Conservation (phyloP, 441 rosid genomes). For the Adansonia gregorii region DNA sequence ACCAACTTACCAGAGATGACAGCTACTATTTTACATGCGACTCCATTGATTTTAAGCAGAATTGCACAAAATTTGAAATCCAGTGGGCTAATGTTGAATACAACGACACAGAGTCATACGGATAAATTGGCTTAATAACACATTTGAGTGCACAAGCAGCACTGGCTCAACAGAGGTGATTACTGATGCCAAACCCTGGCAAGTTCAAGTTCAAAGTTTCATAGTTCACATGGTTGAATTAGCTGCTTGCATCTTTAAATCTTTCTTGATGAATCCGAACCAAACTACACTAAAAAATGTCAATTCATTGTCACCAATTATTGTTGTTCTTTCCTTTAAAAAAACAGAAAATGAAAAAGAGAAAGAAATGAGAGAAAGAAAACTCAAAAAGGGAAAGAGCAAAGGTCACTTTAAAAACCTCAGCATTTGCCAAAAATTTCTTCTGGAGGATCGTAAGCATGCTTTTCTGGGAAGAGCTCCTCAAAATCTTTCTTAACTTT, state of each 20-base stretch:
- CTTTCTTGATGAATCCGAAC: neutral
- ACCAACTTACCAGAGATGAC: neutral
- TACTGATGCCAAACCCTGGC: neutral
- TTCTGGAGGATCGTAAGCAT: conserved; percentile 92
- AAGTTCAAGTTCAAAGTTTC: neutral
- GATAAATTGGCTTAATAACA: neutral
- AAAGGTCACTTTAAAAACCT: conserved; percentile 35
- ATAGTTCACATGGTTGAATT: neutral
- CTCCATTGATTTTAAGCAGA: no score
- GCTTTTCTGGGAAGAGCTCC: conserved; percentile 90
- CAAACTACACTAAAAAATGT: conserved; percentile 9
- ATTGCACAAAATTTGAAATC: no score
- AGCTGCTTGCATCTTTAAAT: conserved; percentile 8
- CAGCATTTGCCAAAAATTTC: conserved; percentile 87
- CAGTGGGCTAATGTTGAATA: no score
- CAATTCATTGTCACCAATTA: neutral
- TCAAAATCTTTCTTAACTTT: conserved; percentile 92
- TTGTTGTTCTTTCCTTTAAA: neutral
- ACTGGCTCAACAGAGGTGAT: neutral
- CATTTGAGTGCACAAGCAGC: conserved; percentile 5
- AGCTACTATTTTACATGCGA: neutral
- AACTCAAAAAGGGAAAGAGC: neutral
- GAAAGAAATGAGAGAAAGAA: neutral
- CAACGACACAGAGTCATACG: neutral
- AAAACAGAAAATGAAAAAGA: no score